Conservation (phyloP, 768 basidiomycete species). For the Pisolithus tinctorius region DNA sequence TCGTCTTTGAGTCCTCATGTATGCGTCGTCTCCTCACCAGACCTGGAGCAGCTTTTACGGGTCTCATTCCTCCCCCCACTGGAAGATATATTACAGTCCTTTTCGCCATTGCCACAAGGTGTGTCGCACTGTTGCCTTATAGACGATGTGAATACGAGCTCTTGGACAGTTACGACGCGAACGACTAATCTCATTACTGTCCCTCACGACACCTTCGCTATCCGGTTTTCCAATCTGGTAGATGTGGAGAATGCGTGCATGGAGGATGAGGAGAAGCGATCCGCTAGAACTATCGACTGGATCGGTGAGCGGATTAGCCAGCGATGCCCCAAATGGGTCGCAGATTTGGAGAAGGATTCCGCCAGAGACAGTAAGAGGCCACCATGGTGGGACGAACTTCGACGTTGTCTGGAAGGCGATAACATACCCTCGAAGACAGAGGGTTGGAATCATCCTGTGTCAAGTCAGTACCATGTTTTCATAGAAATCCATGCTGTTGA, state of each 20-base stretch:
- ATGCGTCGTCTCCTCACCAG: constrained; percentile 64
- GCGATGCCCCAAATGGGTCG: constrained; percentile 64
- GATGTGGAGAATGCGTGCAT: constrained; percentile 69
- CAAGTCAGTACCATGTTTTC: constrained; percentile 43
- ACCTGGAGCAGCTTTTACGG: constrained; percentile 56
- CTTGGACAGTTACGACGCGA: constrained; percentile 63
- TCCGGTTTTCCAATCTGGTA: constrained; percentile 70
- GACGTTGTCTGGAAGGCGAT: constrained; percentile 71
- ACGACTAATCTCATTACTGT: constrained; percentile 68
- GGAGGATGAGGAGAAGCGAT: constrained; percentile 76
- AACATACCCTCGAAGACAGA: constrained; percentile 63
- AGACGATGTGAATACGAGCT: constrained; percentile 2
- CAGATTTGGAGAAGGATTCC: constrained; percentile 47
- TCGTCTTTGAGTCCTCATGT: constrained; percentile 78
- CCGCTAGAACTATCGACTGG: constrained; percentile 81
- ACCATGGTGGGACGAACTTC: constrained; percentile 87
- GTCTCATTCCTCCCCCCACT: constrained; percentile 59
- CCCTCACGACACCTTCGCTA: constrained; percentile 61
- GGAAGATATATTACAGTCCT: constrained; percentile 72
- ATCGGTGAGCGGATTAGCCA: constrained; percentile 64
- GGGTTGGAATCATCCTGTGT: constrained; percentile 84
- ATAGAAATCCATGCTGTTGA: constrained; percentile 5
- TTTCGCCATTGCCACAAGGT: constrained; percentile 81
- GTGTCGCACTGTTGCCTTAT: constrained; percentile 10
- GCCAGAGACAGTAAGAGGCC: constrained; percentile 40